Conservation (phyloP, 2,329 filamentous ascomycete genomes). For the Aureobasidium pullulans region DNA sequence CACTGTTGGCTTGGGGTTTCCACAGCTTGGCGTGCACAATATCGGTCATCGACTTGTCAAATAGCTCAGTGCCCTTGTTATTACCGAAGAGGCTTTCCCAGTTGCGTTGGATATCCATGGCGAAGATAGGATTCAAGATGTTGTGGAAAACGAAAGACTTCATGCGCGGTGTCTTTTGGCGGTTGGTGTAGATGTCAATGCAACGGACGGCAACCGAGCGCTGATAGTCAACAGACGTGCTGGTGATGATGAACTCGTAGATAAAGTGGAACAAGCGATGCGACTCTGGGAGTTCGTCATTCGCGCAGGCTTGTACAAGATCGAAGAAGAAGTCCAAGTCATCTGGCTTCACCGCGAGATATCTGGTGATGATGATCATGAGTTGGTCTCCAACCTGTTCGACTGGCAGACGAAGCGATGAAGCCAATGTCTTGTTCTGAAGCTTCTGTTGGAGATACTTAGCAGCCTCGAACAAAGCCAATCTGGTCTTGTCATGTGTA, state of each 20-base stretch:
- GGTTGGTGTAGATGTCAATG: slow-evolving; percentile 77
- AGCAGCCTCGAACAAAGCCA: slow-evolving; percentile 54
- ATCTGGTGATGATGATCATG: slow-evolving; percentile 75
- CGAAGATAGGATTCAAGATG: slow-evolving; percentile 90
- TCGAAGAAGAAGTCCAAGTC: slow-evolving; percentile 70
- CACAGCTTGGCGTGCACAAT: slow-evolving; percentile 88
- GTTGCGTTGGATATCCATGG: slow-evolving; percentile 87
- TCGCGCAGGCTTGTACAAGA: slow-evolving; percentile 74
- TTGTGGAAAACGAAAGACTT: slow-evolving; percentile 91
- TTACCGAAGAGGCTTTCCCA: slow-evolving; percentile 52
- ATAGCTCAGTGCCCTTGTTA: slow-evolving; percentile 59
- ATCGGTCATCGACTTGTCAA: slow-evolving; percentile 82
- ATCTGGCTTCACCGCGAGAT: slow-evolving; percentile 62
- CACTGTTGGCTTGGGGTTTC: slow-evolving; percentile 73
- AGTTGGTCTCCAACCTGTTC: slow-evolving; percentile 85
- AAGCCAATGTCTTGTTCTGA: slow-evolving; percentile 59
- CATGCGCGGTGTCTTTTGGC: slow-evolving; percentile 72
- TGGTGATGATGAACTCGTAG: slow-evolving; percentile 76
- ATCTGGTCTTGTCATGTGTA: slow-evolving; percentile 50
- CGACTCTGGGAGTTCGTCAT: slow-evolving; percentile 71
- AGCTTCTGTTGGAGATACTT: slow-evolving; percentile 73
- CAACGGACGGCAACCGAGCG: slow-evolving; percentile 74
- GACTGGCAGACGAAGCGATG: slow-evolving; percentile 69
- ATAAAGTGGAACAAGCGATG: slow-evolving; percentile 74
- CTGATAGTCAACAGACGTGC: slow-evolving; percentile 78